Conservation (phyloP, 768 basidiomycete genomes). For the Gymnopilus dilepis region DNA sequence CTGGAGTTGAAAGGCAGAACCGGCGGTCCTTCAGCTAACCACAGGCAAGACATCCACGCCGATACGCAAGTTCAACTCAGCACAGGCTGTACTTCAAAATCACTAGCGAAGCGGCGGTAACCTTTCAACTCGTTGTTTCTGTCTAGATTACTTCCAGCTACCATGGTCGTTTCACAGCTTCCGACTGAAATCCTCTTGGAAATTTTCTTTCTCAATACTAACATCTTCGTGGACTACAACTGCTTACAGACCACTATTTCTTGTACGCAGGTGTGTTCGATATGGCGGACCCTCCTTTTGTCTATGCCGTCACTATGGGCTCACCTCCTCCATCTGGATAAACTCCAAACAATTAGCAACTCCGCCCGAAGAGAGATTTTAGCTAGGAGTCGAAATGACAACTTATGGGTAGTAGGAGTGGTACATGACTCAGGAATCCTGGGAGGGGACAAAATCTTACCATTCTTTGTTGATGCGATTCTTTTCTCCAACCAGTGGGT, state of each 20-base stretch:
- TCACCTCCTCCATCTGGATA: not conserved
- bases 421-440: not conserved
- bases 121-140: no score
- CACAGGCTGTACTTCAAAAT: no score
- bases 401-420: not conserved
- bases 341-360: not conserved
- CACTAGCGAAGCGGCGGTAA: no score
- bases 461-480: not conserved
- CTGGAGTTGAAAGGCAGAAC: no score
- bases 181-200: not conserved
- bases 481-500: not conserved
- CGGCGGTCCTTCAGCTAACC: no score
- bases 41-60: no score
- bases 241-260: not conserved
- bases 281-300: not conserved
- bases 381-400: not conserved
- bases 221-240: not conserved
- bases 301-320: slow-evolving; percentile 2
- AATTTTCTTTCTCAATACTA: not conserved
- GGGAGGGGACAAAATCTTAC: not conserved
- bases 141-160: no score
- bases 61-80: no score
- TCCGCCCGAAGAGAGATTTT: not conserved
- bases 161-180: not conserved
- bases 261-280: slow-evolving; percentile 1